Conservation (phyloP, 306 rosid genomes). For the Lathyrus tuberosus region DNA sequence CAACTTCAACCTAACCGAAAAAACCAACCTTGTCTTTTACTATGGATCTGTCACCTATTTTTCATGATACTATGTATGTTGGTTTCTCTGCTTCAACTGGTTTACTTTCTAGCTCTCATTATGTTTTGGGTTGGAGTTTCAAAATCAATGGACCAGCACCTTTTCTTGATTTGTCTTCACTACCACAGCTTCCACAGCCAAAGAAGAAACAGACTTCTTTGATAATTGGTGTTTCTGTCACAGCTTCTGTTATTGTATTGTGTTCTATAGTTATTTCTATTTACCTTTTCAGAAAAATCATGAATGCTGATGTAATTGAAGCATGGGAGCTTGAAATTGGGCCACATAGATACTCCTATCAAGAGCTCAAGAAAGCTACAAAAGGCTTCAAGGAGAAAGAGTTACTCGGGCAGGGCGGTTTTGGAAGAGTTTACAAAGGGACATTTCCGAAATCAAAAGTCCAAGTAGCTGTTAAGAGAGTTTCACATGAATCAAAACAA, state of each 20-base stretch:
- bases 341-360: constrained; percentile 78
- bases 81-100: constrained; percentile 93
- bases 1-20: constrained; percentile 56
- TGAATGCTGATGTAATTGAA: constrained; percentile 71
- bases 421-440: constrained; percentile 81
- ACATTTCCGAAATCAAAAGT: constrained; percentile 60
- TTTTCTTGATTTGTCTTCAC: constrained; percentile 56
- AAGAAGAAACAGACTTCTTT: constrained; percentile 56
- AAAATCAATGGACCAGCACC: constrained; percentile 63
- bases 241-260: constrained; percentile 36
- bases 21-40: constrained; percentile 53
- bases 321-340: constrained; percentile 82
- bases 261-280: constrained; percentile 39
- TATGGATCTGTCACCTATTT: constrained; percentile 61
- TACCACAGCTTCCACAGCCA: constrained; percentile 64
- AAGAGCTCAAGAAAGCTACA: constrained; percentile 79
- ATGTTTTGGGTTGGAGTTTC: constrained; percentile 83
- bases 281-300: constrained; percentile 53
- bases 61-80: constrained; percentile 67
- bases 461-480: constrained; percentile 69
- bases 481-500: constrained; percentile 81
- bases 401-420: constrained; percentile 78
- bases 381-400: constrained; percentile 64
- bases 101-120: constrained; percentile 81
- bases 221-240: constrained; percentile 45